phyloP scores from a whole-genome alignment of 2,329 filamentous ascomycete genomes.

The Talaromyces pinophilus region DNA sequence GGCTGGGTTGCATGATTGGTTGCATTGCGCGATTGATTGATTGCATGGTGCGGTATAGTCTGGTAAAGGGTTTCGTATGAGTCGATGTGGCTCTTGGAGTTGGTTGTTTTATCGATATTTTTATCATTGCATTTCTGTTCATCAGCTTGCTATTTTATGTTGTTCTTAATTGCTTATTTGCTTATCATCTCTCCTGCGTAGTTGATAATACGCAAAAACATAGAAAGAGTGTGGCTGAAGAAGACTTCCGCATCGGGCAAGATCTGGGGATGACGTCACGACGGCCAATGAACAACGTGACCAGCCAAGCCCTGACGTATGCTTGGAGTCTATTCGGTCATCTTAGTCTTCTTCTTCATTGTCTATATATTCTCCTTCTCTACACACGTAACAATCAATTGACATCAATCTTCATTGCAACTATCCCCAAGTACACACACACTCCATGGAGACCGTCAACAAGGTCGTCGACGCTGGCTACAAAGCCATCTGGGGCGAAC shows the following conservation, averaged over 20 bases:
- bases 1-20: background rate
- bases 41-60: background rate
- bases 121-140: background rate
- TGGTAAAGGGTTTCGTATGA: background rate
- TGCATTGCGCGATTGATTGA: constrained; percentile 14
- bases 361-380: constrained; percentile 1
- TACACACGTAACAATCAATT: background rate
- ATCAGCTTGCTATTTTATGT: background rate
- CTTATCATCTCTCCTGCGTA: background rate
- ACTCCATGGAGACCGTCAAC: constrained; percentile 64
- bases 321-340: constrained; percentile 6
- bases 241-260: constrained; percentile 21
- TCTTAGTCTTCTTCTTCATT: background rate
- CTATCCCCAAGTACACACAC: background rate
- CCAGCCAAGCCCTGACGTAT: constrained; percentile 19
- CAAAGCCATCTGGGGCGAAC: constrained; percentile 31
- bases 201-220: background rate
- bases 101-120: background rate
- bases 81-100: background rate
- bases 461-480: constrained; percentile 52
- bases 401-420: background rate
- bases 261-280: constrained; percentile 22
- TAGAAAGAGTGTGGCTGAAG: background rate
- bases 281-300: constrained; percentile 17
- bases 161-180: background rate